Conservation (phyloP, 1,284 basidiomycete genomes). For the Butyriboletus appendiculatus region DNA sequence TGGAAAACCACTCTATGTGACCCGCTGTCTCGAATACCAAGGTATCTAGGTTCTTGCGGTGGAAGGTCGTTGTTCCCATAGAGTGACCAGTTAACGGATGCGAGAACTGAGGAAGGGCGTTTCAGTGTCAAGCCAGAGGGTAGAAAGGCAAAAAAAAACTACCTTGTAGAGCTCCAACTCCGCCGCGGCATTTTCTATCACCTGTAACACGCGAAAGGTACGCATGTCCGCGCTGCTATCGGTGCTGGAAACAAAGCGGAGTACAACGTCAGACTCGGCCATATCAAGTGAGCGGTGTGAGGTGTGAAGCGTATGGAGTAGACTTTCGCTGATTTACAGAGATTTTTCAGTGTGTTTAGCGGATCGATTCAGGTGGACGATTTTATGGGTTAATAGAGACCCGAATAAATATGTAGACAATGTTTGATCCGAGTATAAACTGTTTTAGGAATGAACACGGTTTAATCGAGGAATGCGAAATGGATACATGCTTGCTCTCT, state of each 20-base stretch:
- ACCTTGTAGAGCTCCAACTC: slow-evolving; percentile 52
- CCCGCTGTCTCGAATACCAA: slow-evolving; percentile 52
- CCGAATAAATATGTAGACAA: slow-evolving; percentile 23
- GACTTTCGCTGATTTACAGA: background rate
- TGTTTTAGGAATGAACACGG: slow-evolving; percentile 19
- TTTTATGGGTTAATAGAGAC: slow-evolving; percentile 6
- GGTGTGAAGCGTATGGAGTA: background rate
- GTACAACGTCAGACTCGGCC: slow-evolving; percentile 37
- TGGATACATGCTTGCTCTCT: slow-evolving; percentile 15
- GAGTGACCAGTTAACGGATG: slow-evolving; percentile 49
- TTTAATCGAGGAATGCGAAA: slow-evolving; percentile 20
- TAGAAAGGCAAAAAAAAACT: background rate
- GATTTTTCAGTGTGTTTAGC: background rate
- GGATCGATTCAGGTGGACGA: background rate
- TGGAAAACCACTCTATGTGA: slow-evolving; percentile 51
- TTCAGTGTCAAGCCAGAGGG: background rate
- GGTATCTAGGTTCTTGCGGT: slow-evolving; percentile 48
- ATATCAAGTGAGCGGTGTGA: slow-evolving; percentile 11
- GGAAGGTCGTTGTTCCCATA: slow-evolving; percentile 49
- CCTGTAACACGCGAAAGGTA: slow-evolving; percentile 43
- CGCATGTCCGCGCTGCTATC: slow-evolving; percentile 43
- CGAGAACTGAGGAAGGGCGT: slow-evolving; percentile 42
- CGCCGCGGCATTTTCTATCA: slow-evolving; percentile 33
- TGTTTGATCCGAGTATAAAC: slow-evolving; percentile 27
- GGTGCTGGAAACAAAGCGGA: slow-evolving; percentile 44